Percentiles rank a stretch among this genome's conserved stretches.
Conservation (phyloP, 1,284 basidiomycete genomes). For the Stereum hirsutum region DNA sequence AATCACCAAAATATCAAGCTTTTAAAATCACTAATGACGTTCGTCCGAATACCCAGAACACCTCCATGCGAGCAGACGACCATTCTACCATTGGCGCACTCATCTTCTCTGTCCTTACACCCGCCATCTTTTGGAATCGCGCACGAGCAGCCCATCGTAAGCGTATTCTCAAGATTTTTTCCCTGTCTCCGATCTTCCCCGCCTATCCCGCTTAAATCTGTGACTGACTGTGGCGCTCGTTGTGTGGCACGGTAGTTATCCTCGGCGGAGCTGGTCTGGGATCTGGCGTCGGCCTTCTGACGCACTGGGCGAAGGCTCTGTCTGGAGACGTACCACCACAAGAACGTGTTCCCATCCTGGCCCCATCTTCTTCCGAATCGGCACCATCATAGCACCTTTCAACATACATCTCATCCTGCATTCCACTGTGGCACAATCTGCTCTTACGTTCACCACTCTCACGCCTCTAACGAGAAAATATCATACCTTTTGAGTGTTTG, state of each 20-base stretch:
- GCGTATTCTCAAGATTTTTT: slow-evolving; percentile 20
- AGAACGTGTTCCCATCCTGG: slow-evolving; percentile 14
- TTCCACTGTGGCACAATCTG: too few species aligned
- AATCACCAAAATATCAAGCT: neutral
- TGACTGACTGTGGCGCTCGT: too few species aligned
- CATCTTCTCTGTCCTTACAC: slow-evolving; percentile 48
- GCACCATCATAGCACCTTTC: too few species aligned
- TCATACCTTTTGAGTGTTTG: too few species aligned
- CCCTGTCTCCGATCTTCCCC: neutral
- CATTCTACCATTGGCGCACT: slow-evolving; percentile 62
- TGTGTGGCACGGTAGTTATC: too few species aligned
- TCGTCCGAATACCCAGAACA: slow-evolving; percentile 28
- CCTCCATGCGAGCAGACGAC: slow-evolving; percentile 51
- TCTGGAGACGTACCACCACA: slow-evolving; percentile 40
- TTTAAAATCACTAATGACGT: neutral
- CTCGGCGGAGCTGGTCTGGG: slow-evolving; percentile 63
- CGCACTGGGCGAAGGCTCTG: slow-evolving; percentile 41
- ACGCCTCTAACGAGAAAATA: neutral
- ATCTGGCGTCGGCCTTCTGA: slow-evolving; percentile 45
- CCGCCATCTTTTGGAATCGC: slow-evolving; percentile 61
- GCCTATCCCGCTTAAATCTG: neutral
- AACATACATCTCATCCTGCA: slow-evolving; percentile 1
- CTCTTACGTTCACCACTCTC: neutral
- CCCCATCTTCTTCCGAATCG: too few species aligned
- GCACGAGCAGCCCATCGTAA: slow-evolving; percentile 46